Conservation (phyloP, 2,329 filamentous ascomycete species). For the Cryphonectria japonica region DNA sequence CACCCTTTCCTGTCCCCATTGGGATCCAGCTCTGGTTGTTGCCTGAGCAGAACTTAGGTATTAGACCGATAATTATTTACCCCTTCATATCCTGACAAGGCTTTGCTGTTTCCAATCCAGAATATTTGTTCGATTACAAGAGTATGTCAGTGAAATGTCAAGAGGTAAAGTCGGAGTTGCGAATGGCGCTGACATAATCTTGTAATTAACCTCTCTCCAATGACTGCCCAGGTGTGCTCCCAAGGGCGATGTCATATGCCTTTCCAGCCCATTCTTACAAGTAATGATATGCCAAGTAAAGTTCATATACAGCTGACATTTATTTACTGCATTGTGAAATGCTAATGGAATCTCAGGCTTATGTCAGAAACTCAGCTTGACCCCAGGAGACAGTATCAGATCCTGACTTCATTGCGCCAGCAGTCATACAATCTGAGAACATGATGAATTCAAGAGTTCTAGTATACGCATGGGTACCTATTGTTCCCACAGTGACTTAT, state of each 20-base stretch:
- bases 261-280: neutral
- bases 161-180: neutral
- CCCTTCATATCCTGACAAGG: neutral
- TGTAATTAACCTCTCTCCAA: no score
- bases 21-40: no score
- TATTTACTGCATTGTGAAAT: neutral
- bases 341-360: neutral
- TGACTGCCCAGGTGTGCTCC: neutral
- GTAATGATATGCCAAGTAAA: neutral
- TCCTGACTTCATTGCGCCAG: neutral
- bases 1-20: no score
- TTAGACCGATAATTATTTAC: neutral
- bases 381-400: no score
- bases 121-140: no score
- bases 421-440: neutral
- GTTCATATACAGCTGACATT: neutral
- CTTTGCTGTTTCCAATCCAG: neutral
- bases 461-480: no score
- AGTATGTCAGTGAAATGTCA: neutral
- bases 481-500: no score
- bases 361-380: neutral
- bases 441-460: no score
- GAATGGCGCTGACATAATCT: no score
- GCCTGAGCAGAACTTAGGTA: neutral
- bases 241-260: no score